phyloP scores from a whole-genome alignment of 2,329 filamentous ascomycete species.

The Capronia epimyces region DNA sequence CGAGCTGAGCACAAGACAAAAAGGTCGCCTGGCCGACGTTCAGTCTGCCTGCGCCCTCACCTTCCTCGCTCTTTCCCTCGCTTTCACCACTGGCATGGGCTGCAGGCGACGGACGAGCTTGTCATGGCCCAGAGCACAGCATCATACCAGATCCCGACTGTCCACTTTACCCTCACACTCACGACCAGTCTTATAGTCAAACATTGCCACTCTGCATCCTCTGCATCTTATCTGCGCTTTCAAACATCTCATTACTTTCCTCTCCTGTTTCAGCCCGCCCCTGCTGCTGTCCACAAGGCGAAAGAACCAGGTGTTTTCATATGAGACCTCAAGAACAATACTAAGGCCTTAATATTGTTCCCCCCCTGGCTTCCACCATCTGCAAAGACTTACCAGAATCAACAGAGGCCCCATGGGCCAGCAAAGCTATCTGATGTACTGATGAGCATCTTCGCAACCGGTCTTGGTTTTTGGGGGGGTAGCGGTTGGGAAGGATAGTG shows the following conservation, averaged over 20 bases:
- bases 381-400: not conserved
- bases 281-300: not conserved
- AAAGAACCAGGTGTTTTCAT: not conserved
- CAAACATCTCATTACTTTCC: not conserved
- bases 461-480: no score
- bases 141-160: no score
- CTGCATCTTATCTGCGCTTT: no score
- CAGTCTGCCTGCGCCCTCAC: not conserved
- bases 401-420: not conserved
- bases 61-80: no score
- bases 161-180: not conserved
- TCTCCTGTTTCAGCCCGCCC: not conserved
- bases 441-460: no score
- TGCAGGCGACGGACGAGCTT: no score
- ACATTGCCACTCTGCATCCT: not conserved
- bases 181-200: not conserved
- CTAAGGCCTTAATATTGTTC: constrained; percentile 22
- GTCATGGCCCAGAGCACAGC: no score
- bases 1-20: not conserved
- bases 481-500: no score
- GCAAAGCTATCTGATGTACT: no score
- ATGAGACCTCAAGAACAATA: constrained; percentile 24
- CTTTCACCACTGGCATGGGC: no score
- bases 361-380: not conserved
- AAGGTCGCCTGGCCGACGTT: not conserved